These are phyloP conservation scores for Malassezia nana DNA, from an alignment of 1,284 basidiomycete species.

Conservation along the genomic window DNA sequence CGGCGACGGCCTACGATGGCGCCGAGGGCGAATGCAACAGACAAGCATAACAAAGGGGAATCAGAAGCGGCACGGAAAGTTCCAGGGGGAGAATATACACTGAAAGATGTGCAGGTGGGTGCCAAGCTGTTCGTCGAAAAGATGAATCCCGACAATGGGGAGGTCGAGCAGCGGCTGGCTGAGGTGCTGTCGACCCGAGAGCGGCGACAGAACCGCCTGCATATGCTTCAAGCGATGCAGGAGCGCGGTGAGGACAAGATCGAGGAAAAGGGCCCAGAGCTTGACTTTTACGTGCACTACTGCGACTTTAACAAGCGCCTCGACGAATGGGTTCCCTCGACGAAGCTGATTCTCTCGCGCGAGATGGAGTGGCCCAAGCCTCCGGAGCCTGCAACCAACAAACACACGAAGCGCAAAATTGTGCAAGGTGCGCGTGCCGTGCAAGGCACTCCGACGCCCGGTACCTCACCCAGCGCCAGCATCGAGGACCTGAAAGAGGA, in stretches of 20 bases:
- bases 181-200: slow-evolving; percentile 45
- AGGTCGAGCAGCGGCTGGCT: slow-evolving; percentile 40
- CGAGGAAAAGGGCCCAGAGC: slow-evolving; percentile 55
- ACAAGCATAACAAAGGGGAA: neutral
- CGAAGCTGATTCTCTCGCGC: slow-evolving; percentile 68
- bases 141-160: slow-evolving; percentile 34
- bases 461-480: slow-evolving; percentile 46
- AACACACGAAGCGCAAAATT: slow-evolving; percentile 50
- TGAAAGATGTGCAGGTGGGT: slow-evolving; percentile 34
- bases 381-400: slow-evolving; percentile 51
- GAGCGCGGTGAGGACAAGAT: slow-evolving; percentile 22
- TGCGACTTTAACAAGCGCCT: slow-evolving; percentile 56
- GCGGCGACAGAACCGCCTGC: slow-evolving; percentile 30
- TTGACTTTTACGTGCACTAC: slow-evolving; percentile 36
- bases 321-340: slow-evolving; percentile 93
- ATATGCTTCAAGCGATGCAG: slow-evolving; percentile 26
- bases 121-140: slow-evolving; percentile 44
- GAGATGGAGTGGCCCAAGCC: slow-evolving; percentile 81
- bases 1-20: slow-evolving; percentile 19
- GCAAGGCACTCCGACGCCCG: slow-evolving; percentile 52
- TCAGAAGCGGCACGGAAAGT: slow-evolving; percentile 16
- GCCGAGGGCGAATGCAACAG: slow-evolving; percentile 18
- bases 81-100: slow-evolving; percentile 35
- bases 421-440: slow-evolving; percentile 21
- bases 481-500: slow-evolving; percentile 4